Conservation (phyloP, 2,329 filamentous ascomycete genomes). For the Trichophaea hybrida region DNA sequence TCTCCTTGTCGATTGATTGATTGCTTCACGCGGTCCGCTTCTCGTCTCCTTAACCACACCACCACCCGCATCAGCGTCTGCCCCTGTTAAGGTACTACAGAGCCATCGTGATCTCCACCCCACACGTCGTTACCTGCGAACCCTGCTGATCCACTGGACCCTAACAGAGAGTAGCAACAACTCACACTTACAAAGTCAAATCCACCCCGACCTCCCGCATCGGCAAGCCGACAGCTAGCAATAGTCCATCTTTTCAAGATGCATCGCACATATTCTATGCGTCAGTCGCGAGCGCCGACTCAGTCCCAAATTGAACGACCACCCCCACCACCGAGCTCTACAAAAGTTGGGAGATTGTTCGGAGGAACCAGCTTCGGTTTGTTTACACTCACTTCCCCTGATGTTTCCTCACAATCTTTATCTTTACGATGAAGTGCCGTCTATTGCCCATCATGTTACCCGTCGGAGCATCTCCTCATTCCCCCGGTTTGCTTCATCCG, state of each 20-base stretch:
- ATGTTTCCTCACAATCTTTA: neutral
- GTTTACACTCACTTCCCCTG: slow-evolving; percentile 31
- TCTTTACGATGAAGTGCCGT: neutral
- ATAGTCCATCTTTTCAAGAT: slow-evolving; percentile 38
- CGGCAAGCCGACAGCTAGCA: neutral
- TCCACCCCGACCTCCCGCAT: neutral
- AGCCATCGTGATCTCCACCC: too few species aligned
- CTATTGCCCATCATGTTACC: neutral
- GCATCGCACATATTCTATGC: slow-evolving; percentile 99
- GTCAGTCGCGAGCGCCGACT: slow-evolving; percentile 88
- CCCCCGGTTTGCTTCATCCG: neutral
- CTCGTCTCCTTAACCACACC: too few species aligned
- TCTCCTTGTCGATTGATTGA: neutral
- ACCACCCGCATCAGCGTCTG: too few species aligned
- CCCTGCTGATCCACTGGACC: too few species aligned
- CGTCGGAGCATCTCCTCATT: neutral
- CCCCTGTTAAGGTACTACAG: too few species aligned
- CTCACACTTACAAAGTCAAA: too few species aligned
- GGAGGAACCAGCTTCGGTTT: slow-evolving; percentile 72
- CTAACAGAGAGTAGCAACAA: too few species aligned
- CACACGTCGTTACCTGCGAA: too few species aligned
- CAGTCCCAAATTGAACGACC: slow-evolving; percentile 85
- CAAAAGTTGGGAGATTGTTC: slow-evolving; percentile 81
- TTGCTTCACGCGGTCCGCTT: too few species aligned
- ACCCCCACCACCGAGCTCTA: slow-evolving; percentile 77